These are phyloP conservation scores for Drechslerella dactyloides DNA, from an alignment of 2,329 filamentous ascomycete species.

Conservation along the genomic window DNA sequence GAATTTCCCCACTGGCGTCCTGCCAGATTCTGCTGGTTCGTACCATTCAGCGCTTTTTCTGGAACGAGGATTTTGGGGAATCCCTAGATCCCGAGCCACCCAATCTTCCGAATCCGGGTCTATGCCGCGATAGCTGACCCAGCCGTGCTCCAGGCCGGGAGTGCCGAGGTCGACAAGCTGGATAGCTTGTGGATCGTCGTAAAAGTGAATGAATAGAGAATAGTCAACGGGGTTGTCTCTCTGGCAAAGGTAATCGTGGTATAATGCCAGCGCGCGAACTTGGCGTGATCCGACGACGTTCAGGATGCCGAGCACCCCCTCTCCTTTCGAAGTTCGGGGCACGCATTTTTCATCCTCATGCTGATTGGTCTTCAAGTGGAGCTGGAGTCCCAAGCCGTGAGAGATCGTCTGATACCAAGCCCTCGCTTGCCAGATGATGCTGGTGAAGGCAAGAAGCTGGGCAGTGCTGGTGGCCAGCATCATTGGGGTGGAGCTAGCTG, in stretches of 20 bases:
- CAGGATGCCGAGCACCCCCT: slow-evolving; percentile 29
- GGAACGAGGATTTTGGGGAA: background rate
- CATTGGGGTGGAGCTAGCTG: background rate
- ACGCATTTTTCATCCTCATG: slow-evolving; percentile 16
- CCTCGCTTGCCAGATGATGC: background rate
- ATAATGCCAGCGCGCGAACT: slow-evolving; percentile 22
- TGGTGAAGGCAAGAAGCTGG: background rate
- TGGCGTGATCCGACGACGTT: slow-evolving; percentile 22
- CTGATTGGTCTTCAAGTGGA: slow-evolving; percentile 1
- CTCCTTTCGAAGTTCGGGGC: slow-evolving; percentile 1
- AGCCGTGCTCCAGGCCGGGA: slow-evolving; percentile 25
- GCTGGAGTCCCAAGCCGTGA: background rate
- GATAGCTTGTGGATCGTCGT: slow-evolving; percentile 15
- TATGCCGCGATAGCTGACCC: slow-evolving; percentile 25
- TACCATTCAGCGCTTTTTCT: slow-evolving; percentile 6
- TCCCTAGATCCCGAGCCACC: background rate
- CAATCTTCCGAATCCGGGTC: slow-evolving; percentile 18
- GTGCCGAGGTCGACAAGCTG: slow-evolving; percentile 29
- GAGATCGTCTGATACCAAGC: slow-evolving; percentile 34
- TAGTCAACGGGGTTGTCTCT: slow-evolving; percentile 12
- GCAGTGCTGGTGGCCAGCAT: background rate
- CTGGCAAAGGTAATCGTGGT: slow-evolving; percentile 8
- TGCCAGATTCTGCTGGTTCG: slow-evolving; percentile 6
- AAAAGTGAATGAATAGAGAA: slow-evolving; percentile 30
- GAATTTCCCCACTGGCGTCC: slow-evolving; percentile 17